Conservation (phyloP, 192 early-diverging fungal genomes). For the Umbelopsis ramanniana region DNA sequence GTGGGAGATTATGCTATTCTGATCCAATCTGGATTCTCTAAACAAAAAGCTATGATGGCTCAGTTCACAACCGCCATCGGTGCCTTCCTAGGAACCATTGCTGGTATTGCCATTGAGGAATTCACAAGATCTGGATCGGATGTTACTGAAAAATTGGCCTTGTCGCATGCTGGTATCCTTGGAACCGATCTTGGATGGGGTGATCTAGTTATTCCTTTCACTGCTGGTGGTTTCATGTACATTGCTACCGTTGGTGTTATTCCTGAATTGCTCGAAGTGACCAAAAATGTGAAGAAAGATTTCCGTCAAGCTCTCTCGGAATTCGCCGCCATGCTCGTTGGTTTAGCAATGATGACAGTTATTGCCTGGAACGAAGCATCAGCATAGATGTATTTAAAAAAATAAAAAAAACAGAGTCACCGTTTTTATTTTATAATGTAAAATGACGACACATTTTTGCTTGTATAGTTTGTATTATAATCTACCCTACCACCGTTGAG, state of each 20-base stretch:
- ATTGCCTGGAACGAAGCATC: conserved; percentile 74
- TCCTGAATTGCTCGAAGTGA: conserved; percentile 75
- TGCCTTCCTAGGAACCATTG: conserved; percentile 78
- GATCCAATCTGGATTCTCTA: conserved; percentile 80
- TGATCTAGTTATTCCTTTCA: conserved; percentile 86
- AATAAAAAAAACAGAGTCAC: not conserved
- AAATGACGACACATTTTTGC: conserved; percentile 4
- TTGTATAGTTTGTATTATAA: conserved; percentile 21
- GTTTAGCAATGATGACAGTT: conserved; percentile 73
- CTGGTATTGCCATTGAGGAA: conserved; percentile 80
- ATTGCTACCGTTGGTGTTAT: conserved; percentile 86
- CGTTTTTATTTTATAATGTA: not conserved
- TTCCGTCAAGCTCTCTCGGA: conserved; percentile 57
- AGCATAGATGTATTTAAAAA: conserved; percentile 18
- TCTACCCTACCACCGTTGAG: not conserved
- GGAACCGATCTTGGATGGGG: conserved; percentile 68
- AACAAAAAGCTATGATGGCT: conserved; percentile 71
- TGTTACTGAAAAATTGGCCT: conserved; percentile 13
- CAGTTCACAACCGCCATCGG: conserved; percentile 85
- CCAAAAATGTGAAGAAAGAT: conserved; percentile 58
- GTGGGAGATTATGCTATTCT: conserved; percentile 90
- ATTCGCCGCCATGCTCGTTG: conserved; percentile 73
- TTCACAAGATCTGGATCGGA: conserved; percentile 19
- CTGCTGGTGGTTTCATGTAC: conserved; percentile 87
- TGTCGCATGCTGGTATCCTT: conserved; percentile 41